Evolutionary conservation across 495 filamentous ascomycete species (phyloP), one percentile per base, ranked within the genome.

Genomic region (Cercophora newfieldiana): DNA sequence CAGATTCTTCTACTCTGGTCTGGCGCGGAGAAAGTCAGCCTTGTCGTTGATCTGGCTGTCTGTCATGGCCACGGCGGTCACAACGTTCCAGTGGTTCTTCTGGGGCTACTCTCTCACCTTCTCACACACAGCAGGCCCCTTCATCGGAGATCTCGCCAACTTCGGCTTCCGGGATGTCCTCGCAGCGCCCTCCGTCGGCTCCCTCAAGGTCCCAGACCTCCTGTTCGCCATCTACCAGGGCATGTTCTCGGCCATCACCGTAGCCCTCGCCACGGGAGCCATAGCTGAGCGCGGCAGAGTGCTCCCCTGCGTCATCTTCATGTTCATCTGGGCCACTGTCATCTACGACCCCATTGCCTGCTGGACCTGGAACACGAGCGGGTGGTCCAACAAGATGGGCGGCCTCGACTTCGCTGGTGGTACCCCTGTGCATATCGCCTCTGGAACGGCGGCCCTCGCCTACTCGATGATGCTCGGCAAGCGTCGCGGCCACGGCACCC

Each of bases 81-180:
- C 93, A 10, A 90, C 88, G 22, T 96, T 98, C 79, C 93, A 97
- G 78, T 98, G 94, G 94, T 98, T 97, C 83, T 96, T 97, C 84
- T 97, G 94, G 94, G 94, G 94, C 31, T 97, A 94, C 75, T 96
- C 92, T 4, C 81, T 98, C 30, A 87, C 93, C 37, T 98, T 97
- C 79, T 96, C 91, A n/a, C 91, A 96, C 74, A 80, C 85, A 2
- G 93, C 91, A 8, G 90, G 91, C 37, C 86, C 78, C 31, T 98
- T 85, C 77, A 91, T 98, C 69, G 94, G 94, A 37, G 83, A 93
- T 70, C 79, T 98, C 16, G 75, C 85, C 37, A 95, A 98, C 78
- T 87, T 97, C 70, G 93, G 91, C n/a, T 90, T 97, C 71, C 87
- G 80, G 64, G 85, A 91, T 77, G 90, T 94, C 12, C 80, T 97